These are phyloP conservation scores for Thamnidium elegans DNA, from an alignment of 192 early-diverging fungal genomes.

Conservation along the genomic window DNA sequence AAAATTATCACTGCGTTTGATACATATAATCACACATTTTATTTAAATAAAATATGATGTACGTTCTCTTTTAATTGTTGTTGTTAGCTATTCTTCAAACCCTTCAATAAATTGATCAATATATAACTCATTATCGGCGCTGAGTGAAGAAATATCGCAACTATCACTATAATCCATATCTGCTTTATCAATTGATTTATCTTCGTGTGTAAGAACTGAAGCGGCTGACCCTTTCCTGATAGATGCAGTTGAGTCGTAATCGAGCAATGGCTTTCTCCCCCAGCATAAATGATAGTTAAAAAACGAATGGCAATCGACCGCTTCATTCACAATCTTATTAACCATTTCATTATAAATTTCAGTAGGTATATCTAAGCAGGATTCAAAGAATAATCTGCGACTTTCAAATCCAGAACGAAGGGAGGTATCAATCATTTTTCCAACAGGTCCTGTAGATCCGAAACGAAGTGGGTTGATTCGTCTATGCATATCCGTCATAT, in stretches of 20 bases:
- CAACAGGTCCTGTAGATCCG: not conserved
- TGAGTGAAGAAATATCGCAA: not conserved
- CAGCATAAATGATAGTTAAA: conserved; percentile 10
- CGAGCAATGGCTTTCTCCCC: conserved; percentile 3
- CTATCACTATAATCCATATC: not conserved
- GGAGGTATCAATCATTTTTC: not conserved
- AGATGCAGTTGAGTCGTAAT: not conserved
- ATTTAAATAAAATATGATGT: too few species aligned
- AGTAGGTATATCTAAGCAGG: not conserved
- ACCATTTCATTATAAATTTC: not conserved
- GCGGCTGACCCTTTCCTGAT: not conserved
- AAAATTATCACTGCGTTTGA: too few species aligned
- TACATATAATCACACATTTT: too few species aligned
- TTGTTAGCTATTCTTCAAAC: not conserved
- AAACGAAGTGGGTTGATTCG: not conserved
- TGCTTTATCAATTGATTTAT: too few species aligned
- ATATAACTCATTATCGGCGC: conserved; percentile 1
- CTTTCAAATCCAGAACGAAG: not conserved
- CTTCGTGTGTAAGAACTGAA: too few species aligned
- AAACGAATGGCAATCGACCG: conserved; percentile 1
- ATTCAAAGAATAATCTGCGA: not conserved
- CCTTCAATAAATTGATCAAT: conserved; percentile 18
- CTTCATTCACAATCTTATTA: not conserved
- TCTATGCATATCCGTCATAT: conserved; percentile 16
- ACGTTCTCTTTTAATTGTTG: too few species aligned